A percentile compares a stretch with the other conserved stretches of the same genome.
Conservation (phyloP, 257 asterid genomes). For the Misopates orontium region DNA sequence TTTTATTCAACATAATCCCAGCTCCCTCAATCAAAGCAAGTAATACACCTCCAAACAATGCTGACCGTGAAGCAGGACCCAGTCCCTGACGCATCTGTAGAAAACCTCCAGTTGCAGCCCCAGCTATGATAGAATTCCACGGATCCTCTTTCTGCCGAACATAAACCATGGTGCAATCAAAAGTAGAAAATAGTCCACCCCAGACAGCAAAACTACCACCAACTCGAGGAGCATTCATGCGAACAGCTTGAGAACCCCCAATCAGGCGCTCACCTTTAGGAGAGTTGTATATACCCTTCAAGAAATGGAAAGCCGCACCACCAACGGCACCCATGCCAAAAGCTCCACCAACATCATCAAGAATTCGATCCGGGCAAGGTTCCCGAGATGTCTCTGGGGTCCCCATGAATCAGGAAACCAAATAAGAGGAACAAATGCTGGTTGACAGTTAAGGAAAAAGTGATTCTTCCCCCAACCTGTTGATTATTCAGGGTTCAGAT, state of each 20-base stretch:
- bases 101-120: slow-evolving; percentile 95
- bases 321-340: slow-evolving; percentile 92
- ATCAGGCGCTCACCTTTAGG: slow-evolving; percentile 82
- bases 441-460: slow-evolving; percentile 4
- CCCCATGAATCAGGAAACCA: slow-evolving; percentile 46
- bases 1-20: slow-evolving; percentile 73
- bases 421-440: neutral
- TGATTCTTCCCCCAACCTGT: neutral
- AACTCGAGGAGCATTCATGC: slow-evolving; percentile 94
- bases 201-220: slow-evolving; percentile 98
- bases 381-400: slow-evolving; percentile 88
- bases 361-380: slow-evolving; percentile 96
- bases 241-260: slow-evolving; percentile 84
- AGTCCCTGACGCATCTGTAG: slow-evolving; percentile 85
- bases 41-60: slow-evolving; percentile 68
- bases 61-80: slow-evolving; percentile 72
- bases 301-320: slow-evolving; percentile 81
- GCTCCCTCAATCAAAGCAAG: slow-evolving; percentile 93
- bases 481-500: neutral
- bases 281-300: slow-evolving; percentile 73
- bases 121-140: slow-evolving; percentile 86
- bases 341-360: slow-evolving; percentile 85
- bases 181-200: slow-evolving; percentile 93
- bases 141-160: slow-evolving; percentile 90
- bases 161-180: slow-evolving; percentile 87